Evolutionary conservation across 345 rosid genomes (phyloP).

Genomic region (Triadica sebifera): DNA sequence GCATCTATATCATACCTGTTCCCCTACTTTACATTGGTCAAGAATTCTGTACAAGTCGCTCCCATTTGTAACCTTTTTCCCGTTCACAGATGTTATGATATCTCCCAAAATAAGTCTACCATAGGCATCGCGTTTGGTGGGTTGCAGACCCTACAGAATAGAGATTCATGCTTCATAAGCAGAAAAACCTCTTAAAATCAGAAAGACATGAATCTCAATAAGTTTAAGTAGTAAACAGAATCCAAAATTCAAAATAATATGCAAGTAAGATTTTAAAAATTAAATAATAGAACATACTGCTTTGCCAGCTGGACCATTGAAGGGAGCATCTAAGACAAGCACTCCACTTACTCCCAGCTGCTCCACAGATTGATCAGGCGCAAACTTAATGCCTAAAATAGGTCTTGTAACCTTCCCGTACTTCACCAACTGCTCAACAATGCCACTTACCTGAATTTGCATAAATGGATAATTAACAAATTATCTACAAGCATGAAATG

Average conservation of each 20-base stretch:
- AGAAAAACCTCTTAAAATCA: not conserved
- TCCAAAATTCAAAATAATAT: not conserved
- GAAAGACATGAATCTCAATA: constrained; percentile 1
- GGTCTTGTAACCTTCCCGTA: constrained; percentile 91
- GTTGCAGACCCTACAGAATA: constrained; percentile 60
- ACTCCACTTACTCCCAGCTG: constrained; percentile 97
- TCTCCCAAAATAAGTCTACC: constrained; percentile 91
- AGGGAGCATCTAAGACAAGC: constrained; percentile 91
- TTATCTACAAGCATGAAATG: constrained; percentile 1
- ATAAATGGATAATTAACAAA: constrained; percentile 10
- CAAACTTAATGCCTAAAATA: constrained; percentile 89
- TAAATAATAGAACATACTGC: constrained; percentile 54
- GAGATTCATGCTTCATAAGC: constrained; percentile 17
- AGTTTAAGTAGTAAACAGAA: not conserved
- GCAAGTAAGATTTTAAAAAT: not conserved
- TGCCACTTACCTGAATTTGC: constrained; percentile 71
- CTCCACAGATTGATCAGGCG: constrained; percentile 97
- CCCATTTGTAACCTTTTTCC: constrained; percentile 68
- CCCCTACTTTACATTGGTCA: constrained; percentile 91
- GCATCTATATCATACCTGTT: constrained; percentile 42
- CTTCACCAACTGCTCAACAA: constrained; percentile 86
- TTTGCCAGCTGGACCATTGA: constrained; percentile 92
- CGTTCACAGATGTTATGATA: constrained; percentile 85
- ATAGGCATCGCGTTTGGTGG: constrained; percentile 86
- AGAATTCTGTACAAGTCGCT: constrained; percentile 91